Conservation (phyloP, 225 moss, liverwort and hornwort species). For the Ulota crispa region DNA sequence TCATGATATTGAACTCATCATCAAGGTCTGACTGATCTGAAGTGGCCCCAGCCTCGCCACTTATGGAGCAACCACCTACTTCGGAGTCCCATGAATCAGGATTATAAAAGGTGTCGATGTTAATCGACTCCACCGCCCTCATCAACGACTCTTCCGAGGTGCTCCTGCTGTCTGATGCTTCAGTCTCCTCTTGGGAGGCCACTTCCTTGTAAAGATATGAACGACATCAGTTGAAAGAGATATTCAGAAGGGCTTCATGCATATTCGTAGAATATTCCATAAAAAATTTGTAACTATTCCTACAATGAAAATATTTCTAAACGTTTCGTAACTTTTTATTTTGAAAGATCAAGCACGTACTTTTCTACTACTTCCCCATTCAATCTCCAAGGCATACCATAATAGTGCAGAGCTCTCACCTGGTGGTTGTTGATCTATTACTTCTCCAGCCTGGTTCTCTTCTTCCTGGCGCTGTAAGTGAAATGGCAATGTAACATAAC, state of each 20-base stretch:
- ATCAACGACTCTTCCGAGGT: neutral
- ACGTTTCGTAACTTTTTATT: neutral
- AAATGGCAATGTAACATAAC: neutral
- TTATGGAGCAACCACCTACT: neutral
- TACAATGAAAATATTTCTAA: neutral
- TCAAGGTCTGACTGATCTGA: neutral
- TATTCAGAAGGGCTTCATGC: neutral
- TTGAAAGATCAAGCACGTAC: neutral
- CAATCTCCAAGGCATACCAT: neutral
- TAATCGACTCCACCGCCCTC: neutral
- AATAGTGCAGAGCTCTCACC: neutral
- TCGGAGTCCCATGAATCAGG: conserved; percentile 3
- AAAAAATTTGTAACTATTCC: neutral
- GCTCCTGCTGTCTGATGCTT: neutral
- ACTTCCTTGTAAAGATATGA: neutral
- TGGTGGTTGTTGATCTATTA: neutral
- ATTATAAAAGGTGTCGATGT: neutral
- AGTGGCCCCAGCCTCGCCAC: neutral
- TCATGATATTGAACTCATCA: conserved; percentile 16
- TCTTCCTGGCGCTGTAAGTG: neutral
- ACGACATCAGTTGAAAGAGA: neutral
- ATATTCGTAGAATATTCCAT: neutral
- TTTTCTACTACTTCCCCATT: neutral
- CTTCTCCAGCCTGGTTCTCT: neutral
- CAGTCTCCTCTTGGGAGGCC: neutral